Evolutionary conservation across 768 basidiomycete genomes (phyloP), one percentile per base, ranked within the genome.

Genomic region (Coprinopsis strossmayeri): DNA sequence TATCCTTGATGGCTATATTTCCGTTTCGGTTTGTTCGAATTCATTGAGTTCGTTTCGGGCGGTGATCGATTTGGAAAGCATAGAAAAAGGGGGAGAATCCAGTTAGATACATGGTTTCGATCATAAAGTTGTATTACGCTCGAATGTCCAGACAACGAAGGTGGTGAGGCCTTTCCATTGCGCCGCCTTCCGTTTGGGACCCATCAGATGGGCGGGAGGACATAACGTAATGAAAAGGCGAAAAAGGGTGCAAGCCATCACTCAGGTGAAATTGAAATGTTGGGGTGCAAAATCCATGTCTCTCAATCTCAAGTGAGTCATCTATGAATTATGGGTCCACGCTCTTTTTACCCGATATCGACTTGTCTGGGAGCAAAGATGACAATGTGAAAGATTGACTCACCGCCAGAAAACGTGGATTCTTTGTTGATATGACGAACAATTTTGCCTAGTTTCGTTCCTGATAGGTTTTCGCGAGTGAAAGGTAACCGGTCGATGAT

Each of bases 1-100:
- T 88, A 71, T 91, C 89, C 82, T 90, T 87, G 84, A 89, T 79
- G 70, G 89, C 89, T 91, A 74, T 65, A 65, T 63, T 70, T 48
- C 20, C 26, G 47, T 61, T 55, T 12, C 9, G 9, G 7, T 13
- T 13, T 45, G 27, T 45, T 45, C 43, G 43, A 5, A 18, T 38
- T 10, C 15, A 9, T 38, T 38, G 37, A 21, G 5, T 42, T 42
- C 40, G 17, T 42, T 42, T 42, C 17, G 40, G 20, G 40, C 11
- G 40, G 9, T 21, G 24, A 25, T 24, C 13, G 35, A 21, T 17
- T 49, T 47, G 55, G 56, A 62, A 57, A 53, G 50, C 45, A 54
- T 45, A 54, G 48, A 52, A 59, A 66, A 65, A 67, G 66, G 59
- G 64, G 59, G 63, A 71, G 67, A 64, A 58, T 49, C 60, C 66